phyloP scores from a whole-genome alignment of 306 rosid genomes.

The Vigna unguiculata region DNA sequence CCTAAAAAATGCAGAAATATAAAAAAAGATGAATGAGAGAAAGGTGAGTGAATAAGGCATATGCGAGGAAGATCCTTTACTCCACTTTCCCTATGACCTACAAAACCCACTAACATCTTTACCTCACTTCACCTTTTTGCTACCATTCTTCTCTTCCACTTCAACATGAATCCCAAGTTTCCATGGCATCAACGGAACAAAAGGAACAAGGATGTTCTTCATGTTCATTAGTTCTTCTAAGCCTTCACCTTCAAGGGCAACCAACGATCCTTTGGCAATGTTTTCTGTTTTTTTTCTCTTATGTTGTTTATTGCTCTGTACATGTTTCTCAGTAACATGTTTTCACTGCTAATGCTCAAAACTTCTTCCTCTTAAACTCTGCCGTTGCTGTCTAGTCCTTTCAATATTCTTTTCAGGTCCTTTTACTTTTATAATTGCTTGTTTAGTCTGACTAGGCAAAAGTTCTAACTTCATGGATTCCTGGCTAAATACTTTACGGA shows the following conservation, averaged over 20 bases:
- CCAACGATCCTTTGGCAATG: conserved; percentile 48
- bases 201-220: not conserved
- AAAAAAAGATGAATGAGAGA: not conserved
- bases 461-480: no score
- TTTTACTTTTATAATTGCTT: not conserved
- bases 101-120: conserved; percentile 33
- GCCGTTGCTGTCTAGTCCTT: no score
- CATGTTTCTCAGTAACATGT: not conserved
- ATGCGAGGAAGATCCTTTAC: conserved; percentile 47
- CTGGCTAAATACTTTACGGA: no score
- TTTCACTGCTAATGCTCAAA: not conserved
- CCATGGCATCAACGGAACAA: not conserved
- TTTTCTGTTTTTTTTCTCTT: not conserved
- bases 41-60: conserved; percentile 24
- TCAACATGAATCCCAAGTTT: conserved; percentile 26
- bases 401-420: not conserved
- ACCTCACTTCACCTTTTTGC: conserved; percentile 33
- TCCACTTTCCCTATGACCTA: conserved; percentile 31
- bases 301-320: not conserved
- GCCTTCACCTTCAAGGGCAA: conserved; percentile 43
- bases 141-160: not conserved
- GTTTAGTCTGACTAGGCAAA: no score
- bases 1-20: not conserved
- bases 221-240: not conserved
- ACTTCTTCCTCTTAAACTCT: no score